Evolutionary conservation across 331 rosid species (phyloP), one percentile per base, ranked within the genome.

Genomic region (Stylosanthes scabra): DNA sequence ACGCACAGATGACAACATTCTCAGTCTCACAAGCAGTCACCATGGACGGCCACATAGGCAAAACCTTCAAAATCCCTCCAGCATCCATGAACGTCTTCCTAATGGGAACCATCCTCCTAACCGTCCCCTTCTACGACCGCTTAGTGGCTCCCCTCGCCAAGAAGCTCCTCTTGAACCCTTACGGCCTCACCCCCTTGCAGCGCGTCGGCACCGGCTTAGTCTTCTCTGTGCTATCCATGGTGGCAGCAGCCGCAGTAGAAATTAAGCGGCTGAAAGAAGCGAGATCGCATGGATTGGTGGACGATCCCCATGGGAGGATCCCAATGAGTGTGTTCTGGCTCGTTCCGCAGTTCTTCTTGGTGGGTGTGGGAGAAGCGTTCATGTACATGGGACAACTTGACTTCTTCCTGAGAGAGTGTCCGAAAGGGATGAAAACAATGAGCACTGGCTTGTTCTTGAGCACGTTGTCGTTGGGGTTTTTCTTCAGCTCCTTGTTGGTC

Each of bases 381-480:
- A 93, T 81, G 28, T 93, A 93, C 25, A 84, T 86, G 54, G 98
- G 98, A 2, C 97, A 89, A 57, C 82, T 93, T 1, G 95, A 89
- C 31, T 93, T 93, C 72, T 91, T 94, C 83, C 86, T 91, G 0
- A 76, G 95, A 73, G 99, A 94, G 78, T 91, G 96, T 45, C 96
- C 99, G 0, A 89, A 89, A 47, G 99, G 99, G 63, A 94, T 91
- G 97, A 91, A 91, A 72, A 94, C 96, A 0, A 88, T 89, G 91
- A 94, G 99, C 88, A 94, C 96, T 8, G 99, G 97, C 15, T 60
- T 91, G 68, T 94, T 94, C 71, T 72, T 94, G 85, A 94, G 96
- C 80, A 86, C 97, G 11, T 73, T 92, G 4, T 84, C 96, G 0
- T 51, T 94, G 42, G 97, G 99, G 41, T 91, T 85, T 56, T 94